Evolutionary conservation across 495 filamentous ascomycete species (phyloP).

Genomic region (Aspergillus sclerotioniger): DNA sequence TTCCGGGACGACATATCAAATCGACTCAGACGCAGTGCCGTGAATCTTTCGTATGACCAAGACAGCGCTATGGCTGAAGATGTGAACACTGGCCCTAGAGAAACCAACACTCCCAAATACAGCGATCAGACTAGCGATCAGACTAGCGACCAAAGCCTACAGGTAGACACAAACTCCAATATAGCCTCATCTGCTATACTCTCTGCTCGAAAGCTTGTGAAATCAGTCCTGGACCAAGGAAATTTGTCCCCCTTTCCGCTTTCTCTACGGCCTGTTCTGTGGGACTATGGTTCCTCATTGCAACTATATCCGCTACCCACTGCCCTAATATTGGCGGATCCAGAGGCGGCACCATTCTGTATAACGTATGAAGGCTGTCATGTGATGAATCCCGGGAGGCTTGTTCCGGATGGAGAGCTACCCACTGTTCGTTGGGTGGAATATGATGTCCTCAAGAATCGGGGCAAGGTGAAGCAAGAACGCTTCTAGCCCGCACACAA

Average conservation of each 20-base stretch:
- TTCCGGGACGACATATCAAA: conserved; percentile 82
- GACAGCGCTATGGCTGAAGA: conserved; percentile 25
- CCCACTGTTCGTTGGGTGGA: conserved; percentile 79
- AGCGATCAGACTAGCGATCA: conserved; percentile 12
- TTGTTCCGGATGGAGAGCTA: conserved; percentile 62
- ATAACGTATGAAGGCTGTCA: conserved; percentile 92
- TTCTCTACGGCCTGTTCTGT: conserved; percentile 72
- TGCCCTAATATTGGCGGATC: conserved; percentile 75
- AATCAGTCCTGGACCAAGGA: conserved; percentile 91
- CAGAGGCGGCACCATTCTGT: conserved; percentile 74
- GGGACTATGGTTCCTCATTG: conserved; percentile 76
- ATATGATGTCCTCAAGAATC: conserved; percentile 64
- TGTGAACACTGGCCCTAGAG: conserved; percentile 13
- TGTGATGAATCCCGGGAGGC: conserved; percentile 87
- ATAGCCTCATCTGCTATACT: conserved; percentile 47
- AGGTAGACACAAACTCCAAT: conserved; percentile 19
- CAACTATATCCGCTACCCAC: conserved; percentile 87
- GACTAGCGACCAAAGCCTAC: conserved; percentile 15
- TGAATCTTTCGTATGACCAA: conserved; percentile 48
- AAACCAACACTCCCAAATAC: conserved; percentile 14
- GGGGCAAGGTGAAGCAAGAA: conserved; percentile 52
- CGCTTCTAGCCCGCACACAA: conserved; percentile 23
- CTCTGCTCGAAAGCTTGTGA: conserved; percentile 78
- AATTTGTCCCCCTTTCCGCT: conserved; percentile 83
- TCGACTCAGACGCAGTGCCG: conserved; percentile 68